Evolutionary conservation across 1,139 yeast genomes (phyloP).

Genomic region (Zhuliangozyma blackwelliae): DNA sequence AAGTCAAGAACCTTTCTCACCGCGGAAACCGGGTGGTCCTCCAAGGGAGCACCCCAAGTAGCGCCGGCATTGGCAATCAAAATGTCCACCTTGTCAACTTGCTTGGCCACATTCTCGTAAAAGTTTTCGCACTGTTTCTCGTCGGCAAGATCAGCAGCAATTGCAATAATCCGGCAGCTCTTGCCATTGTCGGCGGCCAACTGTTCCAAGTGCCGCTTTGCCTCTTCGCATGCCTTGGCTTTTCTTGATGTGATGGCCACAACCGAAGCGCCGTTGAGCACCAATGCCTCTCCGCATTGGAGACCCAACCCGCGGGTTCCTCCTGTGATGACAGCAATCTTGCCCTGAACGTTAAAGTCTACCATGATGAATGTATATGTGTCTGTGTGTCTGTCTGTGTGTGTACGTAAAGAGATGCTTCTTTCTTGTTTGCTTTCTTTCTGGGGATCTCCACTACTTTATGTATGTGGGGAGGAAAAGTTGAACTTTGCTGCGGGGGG

Average conservation of each 20-base stretch:
- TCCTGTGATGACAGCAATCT: constrained; percentile 72
- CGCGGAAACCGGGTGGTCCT: constrained; percentile 58
- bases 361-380: constrained; percentile 23
- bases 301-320: constrained; percentile 76
- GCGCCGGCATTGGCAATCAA: constrained; percentile 80
- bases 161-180: constrained; percentile 43
- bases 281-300: constrained; percentile 62
- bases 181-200: constrained; percentile 40
- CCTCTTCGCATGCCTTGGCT: constrained; percentile 57
- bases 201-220: constrained; percentile 49
- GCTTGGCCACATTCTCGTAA: constrained; percentile 36
- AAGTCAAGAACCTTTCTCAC: constrained; percentile 61
- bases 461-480: too few relatives aligned
- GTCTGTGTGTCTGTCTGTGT: too few relatives aligned
- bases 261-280: constrained; percentile 58
- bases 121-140: constrained; percentile 49
- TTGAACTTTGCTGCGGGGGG: too few relatives aligned
- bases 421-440: too few relatives aligned
- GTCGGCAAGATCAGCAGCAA: constrained; percentile 59
- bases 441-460: too few relatives aligned
- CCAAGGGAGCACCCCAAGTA: constrained; percentile 70
- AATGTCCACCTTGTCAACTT: constrained; percentile 51
- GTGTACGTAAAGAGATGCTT: too few relatives aligned
- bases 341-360: constrained; percentile 53
- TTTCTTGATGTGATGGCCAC: constrained; percentile 69